Base-by-base conservation (phyloP, 768 basidiomycete species). In the Boletus tomentosulus region DNA sequence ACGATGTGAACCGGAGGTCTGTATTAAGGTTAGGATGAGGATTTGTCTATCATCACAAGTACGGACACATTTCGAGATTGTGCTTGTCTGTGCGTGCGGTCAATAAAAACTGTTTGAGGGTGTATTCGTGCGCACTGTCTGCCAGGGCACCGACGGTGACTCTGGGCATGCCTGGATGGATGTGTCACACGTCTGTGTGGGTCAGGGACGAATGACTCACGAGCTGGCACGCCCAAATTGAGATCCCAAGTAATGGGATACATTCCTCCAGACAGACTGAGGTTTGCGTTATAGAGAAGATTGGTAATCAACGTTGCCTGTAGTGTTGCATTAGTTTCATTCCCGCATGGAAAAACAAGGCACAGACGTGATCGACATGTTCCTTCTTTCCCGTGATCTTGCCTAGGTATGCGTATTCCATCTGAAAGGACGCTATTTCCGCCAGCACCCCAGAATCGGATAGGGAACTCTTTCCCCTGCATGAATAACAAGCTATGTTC, bases 341-440 rank as follows among this genome's bases (percentile, higher is more conserved):
- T 11, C 2, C 13, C 1, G 15, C 22, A 46, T 4, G 11, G 13
- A 24, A 19, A 19, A 19, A 19, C 19, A 19, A 19, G 19, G 19
- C 13, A 71, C 79, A 3, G 55, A 84, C 86, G 46, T 74, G 76
- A 45, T 80, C 75, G 50, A 77, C 82, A 60, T 85, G 83, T 41
- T 79, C 77, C 50, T 78, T 77, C 60, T 87, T 85, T 0, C 86
- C 87, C 0, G 90, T 92, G 25, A 85, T 66, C 60, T 89, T 85
- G 4, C 87, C 87, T 4, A 95, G 78, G 60, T 93, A 92, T 52
- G 87, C 81, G 63, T 93, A 89, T 69, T 95, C 93, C 49, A 95
- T 66, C 64, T 94, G 90, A 50, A 85, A 74, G 43, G 81, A 88
- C 0, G 83, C 88, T 31, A 92, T 84, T 69, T 97, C 93, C 0